Conservation (phyloP, 768 basidiomycete species). For the Suillus spraguei region DNA sequence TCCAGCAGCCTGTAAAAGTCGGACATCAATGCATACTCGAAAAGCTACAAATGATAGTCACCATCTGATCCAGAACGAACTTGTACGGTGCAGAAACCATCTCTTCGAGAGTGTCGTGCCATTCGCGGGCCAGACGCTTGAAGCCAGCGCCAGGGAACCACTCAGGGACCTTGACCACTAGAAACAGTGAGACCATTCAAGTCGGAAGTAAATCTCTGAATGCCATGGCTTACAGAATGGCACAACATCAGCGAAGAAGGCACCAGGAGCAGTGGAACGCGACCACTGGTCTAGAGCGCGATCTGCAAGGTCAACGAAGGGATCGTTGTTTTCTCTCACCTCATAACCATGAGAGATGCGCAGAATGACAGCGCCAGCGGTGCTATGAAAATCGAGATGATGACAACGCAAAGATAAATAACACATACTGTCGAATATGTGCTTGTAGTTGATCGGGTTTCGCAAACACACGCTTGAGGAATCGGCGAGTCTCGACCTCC, state of each 20-base stretch:
- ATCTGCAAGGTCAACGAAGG: constrained; percentile 53
- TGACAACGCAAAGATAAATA: background rate
- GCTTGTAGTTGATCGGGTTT: constrained; percentile 39
- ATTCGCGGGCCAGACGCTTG: constrained; percentile 52
- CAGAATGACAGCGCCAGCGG: constrained; percentile 56
- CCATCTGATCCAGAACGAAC: constrained; percentile 66
- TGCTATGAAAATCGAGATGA: constrained; percentile 28
- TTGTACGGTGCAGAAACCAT: constrained; percentile 59
- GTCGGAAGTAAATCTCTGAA: background rate
- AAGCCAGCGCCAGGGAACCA: constrained; percentile 62
- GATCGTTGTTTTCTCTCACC: constrained; percentile 53
- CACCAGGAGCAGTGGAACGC: constrained; percentile 48
- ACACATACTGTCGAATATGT: constrained; percentile 43
- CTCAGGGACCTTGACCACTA: constrained; percentile 51
- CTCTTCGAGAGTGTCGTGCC: constrained; percentile 54
- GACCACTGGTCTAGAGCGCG: constrained; percentile 54
- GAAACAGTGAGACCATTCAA: background rate
- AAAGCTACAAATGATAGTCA: constrained; percentile 20
- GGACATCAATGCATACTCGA: background rate
- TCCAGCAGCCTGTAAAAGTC: constrained; percentile 50
- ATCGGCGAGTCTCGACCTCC: constrained; percentile 43
- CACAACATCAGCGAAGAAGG: constrained; percentile 53
- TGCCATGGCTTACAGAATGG: constrained; percentile 38
- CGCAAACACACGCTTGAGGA: constrained; percentile 41
- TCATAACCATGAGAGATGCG: constrained; percentile 58